Evolutionary conservation across 352 stramenopile species (phyloP), one percentile per base, ranked within the genome.

Genomic region (Pythium vanterpoolii): DNA sequence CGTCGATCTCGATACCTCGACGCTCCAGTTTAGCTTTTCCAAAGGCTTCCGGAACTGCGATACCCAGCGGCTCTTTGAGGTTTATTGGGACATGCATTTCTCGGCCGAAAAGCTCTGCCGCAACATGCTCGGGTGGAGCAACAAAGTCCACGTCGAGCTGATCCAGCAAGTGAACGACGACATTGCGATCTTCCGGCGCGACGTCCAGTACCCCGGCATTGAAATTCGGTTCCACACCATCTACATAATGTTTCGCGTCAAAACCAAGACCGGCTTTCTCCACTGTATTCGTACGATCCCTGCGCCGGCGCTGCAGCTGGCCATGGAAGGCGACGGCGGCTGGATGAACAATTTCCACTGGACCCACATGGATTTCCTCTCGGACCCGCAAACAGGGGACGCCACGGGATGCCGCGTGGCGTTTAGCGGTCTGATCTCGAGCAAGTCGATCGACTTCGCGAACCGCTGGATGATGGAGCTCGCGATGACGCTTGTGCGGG

Each of bases 311-410:
- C 26, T 62, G 44, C 56, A 62, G 30, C 44, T 46, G 34, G 54
- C 49, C 42, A 56, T 65, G 56, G 56, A 62, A 21, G 49, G 44
- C 34, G 63, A 57, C 24, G 63, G 56, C 43, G 63, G 63, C 23
- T 70, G 63, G 63, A 70, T 70, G 63, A 62, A 70, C 40, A 70
- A 70, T 36, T 70, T 70, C 51, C 56, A 70, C 63, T 70, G 63
- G 63, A 70, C 63, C 21, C 51, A 58, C 36, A 70, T 70, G 63
- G 63, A 70, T 38, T 58, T 56, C 10, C 18, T 70, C 2, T 16
- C n/a, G 8, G 62, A 64, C 34, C 62, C 48, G 21, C 53, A 52
- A 24, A 63, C 54, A 18, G 61, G 61, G 34, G 44, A 70, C 6
- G 24, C 38, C 34, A 66, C 43, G 6, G 63, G 63, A 21, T 66